Evolutionary conservation across 1,139 yeast species (phyloP).

Genomic region (Yamadazyma atlantica): DNA sequence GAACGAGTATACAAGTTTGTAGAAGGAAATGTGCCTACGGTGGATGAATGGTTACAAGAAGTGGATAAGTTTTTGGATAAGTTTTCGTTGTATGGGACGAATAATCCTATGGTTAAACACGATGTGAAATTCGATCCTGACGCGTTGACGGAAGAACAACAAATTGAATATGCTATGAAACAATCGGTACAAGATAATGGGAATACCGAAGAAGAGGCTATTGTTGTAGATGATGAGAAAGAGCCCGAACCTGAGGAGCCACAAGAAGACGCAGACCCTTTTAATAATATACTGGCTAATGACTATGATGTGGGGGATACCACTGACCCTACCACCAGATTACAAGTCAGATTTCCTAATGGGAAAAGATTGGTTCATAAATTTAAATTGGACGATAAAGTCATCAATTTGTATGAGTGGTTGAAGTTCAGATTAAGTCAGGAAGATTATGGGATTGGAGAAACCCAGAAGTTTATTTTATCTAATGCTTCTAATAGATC

Average conservation of each 20-base stretch:
- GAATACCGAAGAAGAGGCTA: slow-evolving; percentile 30
- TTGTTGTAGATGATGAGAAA: slow-evolving; percentile 25
- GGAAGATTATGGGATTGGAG: slow-evolving; percentile 50
- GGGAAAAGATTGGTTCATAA: slow-evolving; percentile 82
- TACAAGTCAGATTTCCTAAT: slow-evolving; percentile 84
- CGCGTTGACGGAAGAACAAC: slow-evolving; percentile 78
- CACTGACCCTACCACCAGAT: slow-evolving; percentile 64
- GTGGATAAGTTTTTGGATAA: slow-evolving; percentile 58
- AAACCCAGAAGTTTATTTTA: slow-evolving; percentile 40
- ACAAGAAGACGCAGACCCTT: slow-evolving; percentile 21
- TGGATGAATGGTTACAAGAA: slow-evolving; percentile 58
- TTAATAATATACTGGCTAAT: slow-evolving; percentile 46
- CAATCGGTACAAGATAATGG: slow-evolving; percentile 49
- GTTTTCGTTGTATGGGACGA: slow-evolving; percentile 63
- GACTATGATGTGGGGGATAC: slow-evolving; percentile 56
- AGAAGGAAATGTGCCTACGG: slow-evolving; percentile 57
- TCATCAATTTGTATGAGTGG: slow-evolving; percentile 39
- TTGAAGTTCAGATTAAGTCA: slow-evolving; percentile 55
- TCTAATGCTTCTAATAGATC: slow-evolving; percentile 69
- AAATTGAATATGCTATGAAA: slow-evolving; percentile 72
- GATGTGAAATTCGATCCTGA: slow-evolving; percentile 57
- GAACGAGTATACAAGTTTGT: slow-evolving; percentile 78
- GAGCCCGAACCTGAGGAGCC: slow-evolving; percentile 10
- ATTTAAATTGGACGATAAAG: slow-evolving; percentile 57
- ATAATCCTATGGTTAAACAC: slow-evolving; percentile 67